A percentile compares a stretch with the other conserved stretches of the same genome.
Evolutionary conservation across 2,329 filamentous ascomycete genomes (phyloP).

Genomic region (Penicillium sp.): DNA sequence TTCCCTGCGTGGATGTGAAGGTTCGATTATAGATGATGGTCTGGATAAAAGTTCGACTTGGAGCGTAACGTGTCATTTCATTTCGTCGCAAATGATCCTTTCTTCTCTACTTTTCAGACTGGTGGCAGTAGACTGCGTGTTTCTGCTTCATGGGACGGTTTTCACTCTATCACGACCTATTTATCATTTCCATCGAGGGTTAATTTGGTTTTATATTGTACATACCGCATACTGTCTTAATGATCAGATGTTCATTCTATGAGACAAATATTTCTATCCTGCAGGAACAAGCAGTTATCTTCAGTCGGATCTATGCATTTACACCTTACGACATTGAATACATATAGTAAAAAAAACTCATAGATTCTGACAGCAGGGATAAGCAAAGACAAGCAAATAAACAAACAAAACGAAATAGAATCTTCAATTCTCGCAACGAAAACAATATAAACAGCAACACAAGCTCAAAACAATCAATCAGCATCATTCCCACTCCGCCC

Average conservation of each 20-base stretch:
- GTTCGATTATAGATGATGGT: conserved; percentile 65
- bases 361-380: no score
- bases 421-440: no score
- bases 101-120: no score
- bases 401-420: no score
- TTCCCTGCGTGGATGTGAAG: conserved; percentile 89
- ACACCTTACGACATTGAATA: no score
- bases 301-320: not conserved
- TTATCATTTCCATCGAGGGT: not conserved
- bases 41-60: conserved; percentile 3
- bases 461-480: no score
- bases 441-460: no score
- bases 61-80: not conserved
- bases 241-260: not conserved
- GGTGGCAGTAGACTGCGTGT: not conserved
- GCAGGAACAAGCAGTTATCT: not conserved
- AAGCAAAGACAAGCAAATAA: no score
- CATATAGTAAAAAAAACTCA: no score
- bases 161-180: not conserved
- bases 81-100: no score
- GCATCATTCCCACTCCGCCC: no score
- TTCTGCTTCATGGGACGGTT: not conserved
- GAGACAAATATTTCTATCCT: no score
- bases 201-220: not conserved
- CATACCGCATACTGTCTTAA: conserved; percentile 4